phyloP scores from a whole-genome alignment of 331 rosid genomes.

The Cydonia oblonga region DNA sequence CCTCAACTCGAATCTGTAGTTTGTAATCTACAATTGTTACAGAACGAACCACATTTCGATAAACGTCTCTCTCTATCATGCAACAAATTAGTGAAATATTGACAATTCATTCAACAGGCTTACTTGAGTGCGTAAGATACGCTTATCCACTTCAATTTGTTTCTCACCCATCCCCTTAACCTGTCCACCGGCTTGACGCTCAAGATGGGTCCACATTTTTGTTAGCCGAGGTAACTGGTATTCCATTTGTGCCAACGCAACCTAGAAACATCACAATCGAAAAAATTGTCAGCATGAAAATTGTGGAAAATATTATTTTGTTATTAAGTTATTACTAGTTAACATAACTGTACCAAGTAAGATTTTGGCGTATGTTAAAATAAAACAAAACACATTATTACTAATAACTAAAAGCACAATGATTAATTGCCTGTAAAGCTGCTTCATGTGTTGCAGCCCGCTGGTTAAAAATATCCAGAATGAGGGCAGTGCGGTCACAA shows the following conservation, averaged over 20 bases:
- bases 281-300: slow-evolving; percentile 14
- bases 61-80: background rate
- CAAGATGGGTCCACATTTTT: slow-evolving; percentile 98
- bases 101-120: slow-evolving; percentile 13
- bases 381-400: background rate
- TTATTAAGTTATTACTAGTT: background rate
- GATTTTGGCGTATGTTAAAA: background rate
- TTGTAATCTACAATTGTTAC: background rate
- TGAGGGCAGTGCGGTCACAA: slow-evolving; percentile 88
- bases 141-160: slow-evolving; percentile 95
- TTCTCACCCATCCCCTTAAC: slow-evolving; percentile 99
- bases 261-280: slow-evolving; percentile 33
- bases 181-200: slow-evolving; percentile 91
- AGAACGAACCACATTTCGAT: background rate
- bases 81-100: background rate
- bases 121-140: slow-evolving; percentile 91
- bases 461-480: slow-evolving; percentile 92
- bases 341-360: background rate
- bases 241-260: slow-evolving; percentile 94
- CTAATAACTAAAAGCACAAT: background rate
- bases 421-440: slow-evolving; percentile 56
- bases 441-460: slow-evolving; percentile 99
- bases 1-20: background rate
- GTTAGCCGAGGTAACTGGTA: slow-evolving; percentile 92
- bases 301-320: slow-evolving; percentile 4